These are phyloP conservation scores for Crassisporium funariophilum DNA, from an alignment of 768 basidiomycete species.

Conservation along the genomic window DNA sequence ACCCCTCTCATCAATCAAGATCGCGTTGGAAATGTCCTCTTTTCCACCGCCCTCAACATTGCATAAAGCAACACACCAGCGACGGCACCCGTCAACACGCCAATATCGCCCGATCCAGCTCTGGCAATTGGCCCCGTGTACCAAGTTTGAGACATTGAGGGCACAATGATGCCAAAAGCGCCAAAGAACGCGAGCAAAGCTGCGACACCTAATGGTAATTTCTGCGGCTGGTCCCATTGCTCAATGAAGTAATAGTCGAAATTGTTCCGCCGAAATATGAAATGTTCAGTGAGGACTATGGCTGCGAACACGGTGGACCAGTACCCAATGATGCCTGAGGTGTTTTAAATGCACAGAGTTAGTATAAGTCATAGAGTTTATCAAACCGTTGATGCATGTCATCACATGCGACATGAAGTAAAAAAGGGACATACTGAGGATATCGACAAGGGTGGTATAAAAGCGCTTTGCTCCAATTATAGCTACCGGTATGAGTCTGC, in stretches of 20 bases:
- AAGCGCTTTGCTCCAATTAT: constrained; percentile 73
- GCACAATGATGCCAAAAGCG: constrained; percentile 58
- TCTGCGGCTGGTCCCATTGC: constrained; percentile 55
- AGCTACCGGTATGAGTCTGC: constrained; percentile 64
- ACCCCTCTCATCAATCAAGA: too few species aligned
- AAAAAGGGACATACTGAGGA: constrained; percentile 52
- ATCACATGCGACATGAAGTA: background rate
- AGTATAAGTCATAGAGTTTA: too few species aligned
- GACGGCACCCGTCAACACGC: constrained; percentile 61
- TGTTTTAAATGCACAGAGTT: background rate
- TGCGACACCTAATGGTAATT: constrained; percentile 64
- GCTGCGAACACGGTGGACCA: constrained; percentile 60
- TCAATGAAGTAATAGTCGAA: constrained; percentile 50
- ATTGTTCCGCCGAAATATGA: constrained; percentile 56
- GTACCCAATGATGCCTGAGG: constrained; percentile 52
- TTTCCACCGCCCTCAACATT: constrained; percentile 46
- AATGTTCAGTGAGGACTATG: constrained; percentile 66
- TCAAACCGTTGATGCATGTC: too few species aligned
- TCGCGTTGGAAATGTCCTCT: constrained; percentile 18
- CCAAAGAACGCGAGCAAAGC: constrained; percentile 54
- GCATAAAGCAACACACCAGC: constrained; percentile 50
- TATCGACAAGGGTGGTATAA: constrained; percentile 61
- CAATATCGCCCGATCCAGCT: constrained; percentile 66
- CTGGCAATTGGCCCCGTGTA: constrained; percentile 69
- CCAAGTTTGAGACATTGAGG: constrained; percentile 73